These are phyloP conservation scores for Sporothrix globosa DNA, from an alignment of 2,329 filamentous ascomycete species.

Conservation along the genomic window DNA sequence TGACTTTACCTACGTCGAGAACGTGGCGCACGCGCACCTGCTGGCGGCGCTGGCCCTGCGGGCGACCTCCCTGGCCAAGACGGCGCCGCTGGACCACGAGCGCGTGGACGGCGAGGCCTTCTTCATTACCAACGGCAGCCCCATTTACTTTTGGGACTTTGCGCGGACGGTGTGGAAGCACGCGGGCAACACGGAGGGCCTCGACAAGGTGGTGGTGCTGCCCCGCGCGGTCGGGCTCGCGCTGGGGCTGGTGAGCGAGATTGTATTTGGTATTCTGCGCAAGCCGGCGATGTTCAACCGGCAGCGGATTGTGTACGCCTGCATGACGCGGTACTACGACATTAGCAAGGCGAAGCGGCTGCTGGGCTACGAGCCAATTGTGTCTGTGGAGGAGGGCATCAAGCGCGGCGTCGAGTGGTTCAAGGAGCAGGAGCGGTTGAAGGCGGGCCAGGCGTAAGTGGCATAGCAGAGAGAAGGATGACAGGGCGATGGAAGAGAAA, in stretches of 20 bases:
- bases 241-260: slow-evolving; percentile 59
- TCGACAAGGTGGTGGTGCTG: slow-evolving; percentile 59
- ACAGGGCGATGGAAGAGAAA: not conserved
- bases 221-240: slow-evolving; percentile 55
- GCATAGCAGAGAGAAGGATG: not conserved
- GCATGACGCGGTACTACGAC: slow-evolving; percentile 77
- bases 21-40: slow-evolving; percentile 75
- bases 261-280: slow-evolving; percentile 53
- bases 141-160: slow-evolving; percentile 91
- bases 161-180: slow-evolving; percentile 74
- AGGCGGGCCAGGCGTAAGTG: slow-evolving; percentile 30
- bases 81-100: slow-evolving; percentile 70
- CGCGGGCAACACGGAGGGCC: slow-evolving; percentile 57
- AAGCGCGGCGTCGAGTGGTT: slow-evolving; percentile 59
- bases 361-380: slow-evolving; percentile 70
- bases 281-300: slow-evolving; percentile 62
- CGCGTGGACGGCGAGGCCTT: slow-evolving; percentile 83
- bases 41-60: slow-evolving; percentile 77
- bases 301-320: slow-evolving; percentile 66
- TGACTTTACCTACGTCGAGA: slow-evolving; percentile 67
- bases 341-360: slow-evolving; percentile 73
- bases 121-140: slow-evolving; percentile 86
- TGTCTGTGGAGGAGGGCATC: slow-evolving; percentile 67
- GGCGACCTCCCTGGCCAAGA: slow-evolving; percentile 57
- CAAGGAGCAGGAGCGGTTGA: slow-evolving; percentile 54